Evolutionary conservation across 1,139 yeast species (phyloP).

Genomic region (Hemisphaericaspora lyxosophila): DNA sequence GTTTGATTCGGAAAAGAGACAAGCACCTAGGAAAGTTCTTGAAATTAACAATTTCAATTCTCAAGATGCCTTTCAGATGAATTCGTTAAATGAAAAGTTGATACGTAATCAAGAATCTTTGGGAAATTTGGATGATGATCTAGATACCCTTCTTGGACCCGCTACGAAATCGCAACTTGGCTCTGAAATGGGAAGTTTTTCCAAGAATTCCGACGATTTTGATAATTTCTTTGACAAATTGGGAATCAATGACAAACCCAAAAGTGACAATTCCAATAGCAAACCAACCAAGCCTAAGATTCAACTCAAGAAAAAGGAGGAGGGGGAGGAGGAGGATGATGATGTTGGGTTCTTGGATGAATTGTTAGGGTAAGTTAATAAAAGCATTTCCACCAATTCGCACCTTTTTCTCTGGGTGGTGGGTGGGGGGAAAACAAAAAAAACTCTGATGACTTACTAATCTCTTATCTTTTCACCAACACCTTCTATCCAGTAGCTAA

Average conservation of each 20-base stretch:
- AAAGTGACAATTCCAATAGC: not conserved
- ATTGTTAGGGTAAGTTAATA: conserved; percentile 15
- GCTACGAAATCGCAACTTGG: conserved; percentile 2
- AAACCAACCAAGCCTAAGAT: not conserved
- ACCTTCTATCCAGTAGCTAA: too few relatives aligned
- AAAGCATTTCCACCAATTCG: not conserved
- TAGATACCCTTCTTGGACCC: conserved; percentile 15
- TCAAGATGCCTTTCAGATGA: conserved; percentile 25
- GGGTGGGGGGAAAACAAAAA: not conserved
- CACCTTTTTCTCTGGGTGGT: not conserved
- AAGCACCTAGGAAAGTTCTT: conserved; percentile 25
- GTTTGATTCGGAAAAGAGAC: conserved; percentile 20
- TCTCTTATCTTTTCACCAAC: not conserved
- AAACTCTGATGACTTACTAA: not conserved
- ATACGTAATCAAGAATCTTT: conserved; percentile 7
- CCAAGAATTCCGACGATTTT: conserved; percentile 8
- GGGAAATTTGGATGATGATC: conserved; percentile 14
- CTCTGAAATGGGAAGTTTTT: conserved; percentile 3
- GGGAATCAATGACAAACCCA: conserved; percentile 1
- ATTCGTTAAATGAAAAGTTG: conserved; percentile 27
- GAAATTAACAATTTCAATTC: conserved; percentile 38
- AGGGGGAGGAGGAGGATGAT: conserved; percentile 10
- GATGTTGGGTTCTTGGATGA: conserved; percentile 24
- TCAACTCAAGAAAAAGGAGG: conserved; percentile 4
- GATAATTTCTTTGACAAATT: conserved; percentile 8